Conservation (phyloP, 495 filamentous ascomycete genomes). For the Lasiosphaeria miniovina region DNA sequence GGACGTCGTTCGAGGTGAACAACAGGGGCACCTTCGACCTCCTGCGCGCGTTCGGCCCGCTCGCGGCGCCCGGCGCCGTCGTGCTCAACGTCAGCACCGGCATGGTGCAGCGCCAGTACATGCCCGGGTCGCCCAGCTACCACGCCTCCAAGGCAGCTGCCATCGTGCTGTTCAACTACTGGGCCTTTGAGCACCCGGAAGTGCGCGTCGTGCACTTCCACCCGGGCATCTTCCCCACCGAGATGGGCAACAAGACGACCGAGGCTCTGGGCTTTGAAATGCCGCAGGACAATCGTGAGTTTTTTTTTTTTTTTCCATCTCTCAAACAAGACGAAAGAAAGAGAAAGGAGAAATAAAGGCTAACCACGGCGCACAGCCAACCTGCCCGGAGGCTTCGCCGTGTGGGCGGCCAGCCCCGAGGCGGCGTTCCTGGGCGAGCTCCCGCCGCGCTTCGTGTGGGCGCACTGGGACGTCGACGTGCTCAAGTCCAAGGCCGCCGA, state of each 20-base stretch:
- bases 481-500: slow-evolving; percentile 19
- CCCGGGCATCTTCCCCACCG: slow-evolving; percentile 14
- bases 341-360: not conserved
- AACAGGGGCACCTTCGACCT: slow-evolving; percentile 10
- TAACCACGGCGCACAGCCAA: slow-evolving; percentile 21
- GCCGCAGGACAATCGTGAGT: slow-evolving; percentile 35
- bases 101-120: slow-evolving; percentile 8
- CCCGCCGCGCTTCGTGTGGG: slow-evolving; percentile 13
- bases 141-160: slow-evolving; percentile 17
- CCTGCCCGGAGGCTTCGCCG: slow-evolving; percentile 42
- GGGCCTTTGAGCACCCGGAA: slow-evolving; percentile 7
- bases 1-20: slow-evolving; percentile 15
- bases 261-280: slow-evolving; percentile 3
- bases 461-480: slow-evolving; percentile 53
- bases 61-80: slow-evolving; percentile 6
- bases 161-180: slow-evolving; percentile 17
- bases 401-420: slow-evolving; percentile 48
- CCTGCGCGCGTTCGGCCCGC: slow-evolving; percentile 7
- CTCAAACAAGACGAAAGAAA: no score
- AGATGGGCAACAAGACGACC: slow-evolving; percentile 11
- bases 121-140: slow-evolving; percentile 14
- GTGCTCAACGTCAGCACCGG: slow-evolving; percentile 15
- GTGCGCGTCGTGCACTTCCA: slow-evolving; percentile 16
- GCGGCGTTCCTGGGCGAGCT: slow-evolving; percentile 41
- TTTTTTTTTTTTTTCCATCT: not conserved